These are phyloP conservation scores for Solidago caesia DNA, from an alignment of 129 eudicot species.

Conservation along the genomic window DNA sequence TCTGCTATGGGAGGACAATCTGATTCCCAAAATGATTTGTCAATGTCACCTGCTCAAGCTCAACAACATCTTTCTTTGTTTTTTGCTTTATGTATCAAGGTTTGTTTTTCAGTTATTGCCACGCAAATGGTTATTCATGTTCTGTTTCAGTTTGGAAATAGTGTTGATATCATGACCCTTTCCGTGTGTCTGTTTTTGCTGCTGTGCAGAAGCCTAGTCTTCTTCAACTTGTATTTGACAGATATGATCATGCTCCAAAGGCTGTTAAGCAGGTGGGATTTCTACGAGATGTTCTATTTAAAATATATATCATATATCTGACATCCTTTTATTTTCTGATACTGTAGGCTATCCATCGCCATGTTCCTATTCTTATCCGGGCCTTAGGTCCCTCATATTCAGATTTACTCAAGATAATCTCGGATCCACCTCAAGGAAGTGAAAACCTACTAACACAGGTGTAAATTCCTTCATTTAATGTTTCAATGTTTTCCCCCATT, in stretches of 20 bases:
- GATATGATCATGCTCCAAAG: constrained; percentile 62
- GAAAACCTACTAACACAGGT: constrained; percentile 90
- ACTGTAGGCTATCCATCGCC: constrained; percentile 87
- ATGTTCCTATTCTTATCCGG: constrained; percentile 77
- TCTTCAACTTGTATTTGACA: constrained; percentile 83
- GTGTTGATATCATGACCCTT: constrained; percentile 11
- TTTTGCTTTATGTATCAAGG: constrained; percentile 92
- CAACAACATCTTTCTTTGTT: constrained; percentile 74
- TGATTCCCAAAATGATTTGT: constrained; percentile 47
- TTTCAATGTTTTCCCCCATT: neutral
- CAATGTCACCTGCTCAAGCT: constrained; percentile 60
- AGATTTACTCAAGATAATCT: constrained; percentile 76
- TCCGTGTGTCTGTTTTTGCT: neutral
- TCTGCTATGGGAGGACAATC: constrained; percentile 28
- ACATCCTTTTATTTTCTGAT: constrained; percentile 20
- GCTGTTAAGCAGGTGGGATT: constrained; percentile 78
- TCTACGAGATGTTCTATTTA: neutral
- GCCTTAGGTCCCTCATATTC: constrained; percentile 74
- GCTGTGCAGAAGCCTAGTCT: constrained; percentile 77
- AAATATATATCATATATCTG: neutral
- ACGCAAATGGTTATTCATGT: neutral
- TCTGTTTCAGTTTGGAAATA: constrained; percentile 13
- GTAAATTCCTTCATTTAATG: constrained; percentile 5
- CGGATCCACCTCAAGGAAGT: constrained; percentile 92
- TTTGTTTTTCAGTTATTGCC: constrained; percentile 22